A percentile compares a stretch with the other conserved stretches of the same genome.
Evolutionary conservation across 2,329 filamentous ascomycete genomes (phyloP).

Genomic region (Cadophora luteo-olivacea): DNA sequence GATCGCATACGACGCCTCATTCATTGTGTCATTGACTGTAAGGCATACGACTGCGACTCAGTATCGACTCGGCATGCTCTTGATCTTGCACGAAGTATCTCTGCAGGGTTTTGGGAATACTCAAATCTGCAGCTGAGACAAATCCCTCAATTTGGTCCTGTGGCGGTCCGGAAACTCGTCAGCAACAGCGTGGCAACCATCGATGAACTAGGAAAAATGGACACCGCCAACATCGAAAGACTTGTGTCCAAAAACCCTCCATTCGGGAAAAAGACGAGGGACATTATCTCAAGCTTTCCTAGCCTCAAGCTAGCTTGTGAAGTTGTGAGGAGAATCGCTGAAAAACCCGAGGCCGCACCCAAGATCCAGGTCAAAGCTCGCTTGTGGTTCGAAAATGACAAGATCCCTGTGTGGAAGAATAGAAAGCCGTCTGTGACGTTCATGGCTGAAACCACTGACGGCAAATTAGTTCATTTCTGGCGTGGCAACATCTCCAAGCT

Average conservation of each 20-base stretch:
- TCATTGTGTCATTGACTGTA: slow-evolving; percentile 79
- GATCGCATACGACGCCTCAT: slow-evolving; percentile 73
- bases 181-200: slow-evolving; percentile 75
- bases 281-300: slow-evolving; percentile 74
- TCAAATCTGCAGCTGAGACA: slow-evolving; percentile 83
- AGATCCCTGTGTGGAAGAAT: slow-evolving; percentile 66
- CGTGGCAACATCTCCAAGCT: slow-evolving; percentile 68
- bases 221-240: slow-evolving; percentile 77
- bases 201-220: slow-evolving; percentile 69
- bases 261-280: slow-evolving; percentile 75
- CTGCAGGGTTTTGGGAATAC: slow-evolving; percentile 78
- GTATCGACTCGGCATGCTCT: slow-evolving; percentile 71
- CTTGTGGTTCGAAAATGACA: slow-evolving; percentile 75
- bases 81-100: slow-evolving; percentile 78
- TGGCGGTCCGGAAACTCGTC: slow-evolving; percentile 75
- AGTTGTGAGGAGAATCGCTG: slow-evolving; percentile 39
- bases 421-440: slow-evolving; percentile 74
- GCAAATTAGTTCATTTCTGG: slow-evolving; percentile 73
- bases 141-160: slow-evolving; percentile 78
- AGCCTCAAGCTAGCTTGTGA: slow-evolving; percentile 52
- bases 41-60: slow-evolving; percentile 65
- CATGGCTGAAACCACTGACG: slow-evolving; percentile 74
- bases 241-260: slow-evolving; percentile 81
- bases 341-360: slow-evolving; percentile 50
- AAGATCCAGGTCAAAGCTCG: slow-evolving; percentile 69